A percentile compares a stretch with the other conserved stretches of the same genome.
phyloP scores from a whole-genome alignment of 768 basidiomycete species.

The Mycena galopus region DNA sequence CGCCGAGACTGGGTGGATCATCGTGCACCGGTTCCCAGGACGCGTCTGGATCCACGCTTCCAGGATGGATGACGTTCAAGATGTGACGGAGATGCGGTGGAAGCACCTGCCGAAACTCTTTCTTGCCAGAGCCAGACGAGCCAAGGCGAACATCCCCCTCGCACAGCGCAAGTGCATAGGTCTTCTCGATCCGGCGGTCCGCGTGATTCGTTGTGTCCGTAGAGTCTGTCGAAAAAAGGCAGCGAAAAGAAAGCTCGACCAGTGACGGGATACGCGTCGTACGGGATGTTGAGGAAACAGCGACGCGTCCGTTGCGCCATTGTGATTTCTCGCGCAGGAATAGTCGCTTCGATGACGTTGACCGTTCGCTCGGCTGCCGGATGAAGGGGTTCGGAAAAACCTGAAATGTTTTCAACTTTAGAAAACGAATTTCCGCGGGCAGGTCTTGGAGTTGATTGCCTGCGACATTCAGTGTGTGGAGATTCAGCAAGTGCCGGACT shows the following conservation, averaged over 20 bases:
- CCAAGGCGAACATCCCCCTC: constrained; percentile 21
- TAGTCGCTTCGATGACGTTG: constrained; percentile 21
- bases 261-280: constrained; percentile 21
- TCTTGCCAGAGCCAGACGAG: constrained; percentile 24
- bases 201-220: neutral
- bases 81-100: constrained; percentile 47
- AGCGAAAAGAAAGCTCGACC: constrained; percentile 23
- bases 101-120: constrained; percentile 38
- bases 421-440: constrained; percentile 73
- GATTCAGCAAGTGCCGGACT: constrained; percentile 64
- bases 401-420: constrained; percentile 62
- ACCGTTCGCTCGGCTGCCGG: constrained; percentile 33
- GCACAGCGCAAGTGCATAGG: constrained; percentile 53
- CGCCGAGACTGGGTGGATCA: constrained; percentile 41
- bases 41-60: constrained; percentile 49
- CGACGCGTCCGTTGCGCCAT: constrained; percentile 21
- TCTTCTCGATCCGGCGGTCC: constrained; percentile 40
- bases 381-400: constrained; percentile 76
- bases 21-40: constrained; percentile 33
- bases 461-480: constrained; percentile 72
- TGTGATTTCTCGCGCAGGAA: constrained; percentile 15
- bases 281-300: constrained; percentile 34
- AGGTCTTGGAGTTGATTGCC: constrained; percentile 70
- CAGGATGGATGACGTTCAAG: constrained; percentile 54
- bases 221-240: constrained; percentile 16